Conservation (phyloP, 352 stramenopile species). For the Phytophthora podocarpi region DNA sequence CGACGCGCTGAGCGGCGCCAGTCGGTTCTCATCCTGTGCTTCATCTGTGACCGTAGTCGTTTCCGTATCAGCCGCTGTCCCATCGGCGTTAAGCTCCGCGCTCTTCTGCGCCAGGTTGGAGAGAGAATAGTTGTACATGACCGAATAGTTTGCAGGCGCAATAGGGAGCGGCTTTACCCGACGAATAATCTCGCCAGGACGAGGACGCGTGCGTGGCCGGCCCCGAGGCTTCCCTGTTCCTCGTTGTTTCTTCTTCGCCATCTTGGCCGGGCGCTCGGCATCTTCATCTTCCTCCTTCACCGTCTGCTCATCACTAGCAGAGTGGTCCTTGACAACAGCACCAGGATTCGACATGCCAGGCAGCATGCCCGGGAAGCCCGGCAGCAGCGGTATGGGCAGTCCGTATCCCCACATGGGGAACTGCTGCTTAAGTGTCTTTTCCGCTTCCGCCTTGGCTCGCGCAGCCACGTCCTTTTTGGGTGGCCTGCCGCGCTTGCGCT, state of each 20-base stretch:
- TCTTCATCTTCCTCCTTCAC: slow-evolving; percentile 38
- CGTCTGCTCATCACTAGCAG: slow-evolving; percentile 23
- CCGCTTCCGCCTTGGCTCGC: slow-evolving; percentile 48
- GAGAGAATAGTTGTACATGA: slow-evolving; percentile 80
- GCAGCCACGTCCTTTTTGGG: slow-evolving; percentile 70
- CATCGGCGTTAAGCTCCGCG: slow-evolving; percentile 47
- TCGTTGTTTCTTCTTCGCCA: slow-evolving; percentile 78
- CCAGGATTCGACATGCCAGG: slow-evolving; percentile 34
- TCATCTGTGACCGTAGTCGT: slow-evolving; percentile 17
- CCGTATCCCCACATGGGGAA: slow-evolving; percentile 69
- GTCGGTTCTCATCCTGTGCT: slow-evolving; percentile 49
- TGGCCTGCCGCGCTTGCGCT: slow-evolving; percentile 71
- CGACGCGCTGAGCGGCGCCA: slow-evolving; percentile 47
- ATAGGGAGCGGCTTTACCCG: slow-evolving; percentile 73
- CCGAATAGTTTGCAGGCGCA: slow-evolving; percentile 73
- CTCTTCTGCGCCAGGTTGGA: slow-evolving; percentile 59
- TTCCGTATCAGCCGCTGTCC: slow-evolving; percentile 16
- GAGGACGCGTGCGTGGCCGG: slow-evolving; percentile 70
- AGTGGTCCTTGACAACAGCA: slow-evolving; percentile 38
- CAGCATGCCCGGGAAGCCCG: slow-evolving; percentile 48
- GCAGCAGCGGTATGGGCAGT: slow-evolving; percentile 56
- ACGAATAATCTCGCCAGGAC: slow-evolving; percentile 77
- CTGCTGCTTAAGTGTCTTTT: slow-evolving; percentile 73
- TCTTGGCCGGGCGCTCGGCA: slow-evolving; percentile 38
- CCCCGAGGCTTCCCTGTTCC: slow-evolving; percentile 75